Conservation (phyloP, 106 monocot genomes). For the Dioscorea dumetorum region DNA sequence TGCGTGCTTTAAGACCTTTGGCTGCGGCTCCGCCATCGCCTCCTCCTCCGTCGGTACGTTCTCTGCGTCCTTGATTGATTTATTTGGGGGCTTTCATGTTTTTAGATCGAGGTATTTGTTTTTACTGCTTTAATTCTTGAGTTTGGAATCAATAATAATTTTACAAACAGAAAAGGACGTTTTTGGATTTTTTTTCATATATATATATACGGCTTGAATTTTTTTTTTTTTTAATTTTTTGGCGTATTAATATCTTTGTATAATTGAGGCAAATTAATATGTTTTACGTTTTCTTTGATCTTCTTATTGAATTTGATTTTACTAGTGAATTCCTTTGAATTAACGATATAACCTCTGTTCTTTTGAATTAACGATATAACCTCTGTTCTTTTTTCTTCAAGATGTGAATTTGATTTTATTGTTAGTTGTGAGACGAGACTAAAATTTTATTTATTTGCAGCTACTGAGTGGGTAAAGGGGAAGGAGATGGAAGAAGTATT, state of each 20-base stretch:
- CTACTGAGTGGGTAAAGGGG: slow-evolving; percentile 94
- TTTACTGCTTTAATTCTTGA: background rate
- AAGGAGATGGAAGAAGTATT: slow-evolving; percentile 89
- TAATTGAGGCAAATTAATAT: too few species aligned
- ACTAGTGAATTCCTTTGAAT: background rate
- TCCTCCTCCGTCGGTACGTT: slow-evolving; percentile 71
- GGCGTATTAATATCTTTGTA: too few species aligned
- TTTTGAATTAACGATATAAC: too few species aligned
- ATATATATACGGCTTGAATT: too few species aligned
- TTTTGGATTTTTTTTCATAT: too few species aligned
- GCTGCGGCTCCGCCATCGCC: slow-evolving; percentile 86
- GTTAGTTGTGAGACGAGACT: background rate
- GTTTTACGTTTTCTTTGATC: too few species aligned
- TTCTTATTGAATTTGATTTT: background rate
- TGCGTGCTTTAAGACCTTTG: slow-evolving; percentile 89
- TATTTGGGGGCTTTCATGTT: background rate
- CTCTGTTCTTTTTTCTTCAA: background rate
- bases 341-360: background rate
- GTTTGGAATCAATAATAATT: too few species aligned
- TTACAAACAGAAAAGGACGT: too few species aligned
- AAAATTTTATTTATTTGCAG: slow-evolving; percentile 26
- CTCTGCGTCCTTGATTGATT: background rate
- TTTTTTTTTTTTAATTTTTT: too few species aligned
- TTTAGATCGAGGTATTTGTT: background rate
- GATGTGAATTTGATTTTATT: background rate